Evolutionary conservation across 179 eudicot species (phyloP), one percentile per base, ranked within the genome.

Genomic region (Kewa caespitosa): DNA sequence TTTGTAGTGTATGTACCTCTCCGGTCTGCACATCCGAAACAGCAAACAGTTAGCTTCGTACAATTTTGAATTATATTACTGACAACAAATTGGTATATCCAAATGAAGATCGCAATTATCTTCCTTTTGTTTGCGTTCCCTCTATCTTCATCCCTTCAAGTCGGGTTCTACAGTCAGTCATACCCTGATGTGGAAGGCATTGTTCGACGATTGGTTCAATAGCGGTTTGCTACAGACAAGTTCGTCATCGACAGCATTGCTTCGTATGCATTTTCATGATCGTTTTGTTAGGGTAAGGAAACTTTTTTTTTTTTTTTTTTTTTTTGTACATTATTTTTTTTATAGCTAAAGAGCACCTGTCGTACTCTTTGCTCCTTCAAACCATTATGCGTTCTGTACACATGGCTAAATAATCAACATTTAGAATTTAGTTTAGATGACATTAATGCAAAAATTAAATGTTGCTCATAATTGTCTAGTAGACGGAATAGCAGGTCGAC

Each of bases 191-290:
- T 87, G 0, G 89, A 88, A 60, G 28, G 38, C 0, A 82, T 88
- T 36, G 71, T 86, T 15, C 79, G 75, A 61, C 76, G 78, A 71
- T 43, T 72, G 2, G 81, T 86, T 67, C 78, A 71, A 46, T 69
- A 82, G 15, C 83, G 81, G 0, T 78, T 84, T 55, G 54, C 20
- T 0, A 4, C 30, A 0, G 86, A 76, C 59, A 79, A 36, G 42
- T 68, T 86, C 54, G 64, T 88, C 10, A 50, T 87, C 0, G 85
- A n/a, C 89, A 0, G 89, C 91, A 25, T 81, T 88, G 73, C 85
- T 86, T 11, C 83, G 91, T n/a, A 84, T 88, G 91, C 87, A 88
- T 46, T 88, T 86, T 64, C 89, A 88, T 39, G 91, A 88, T 50
- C 86, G 91, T 36, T 86, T 86, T 62, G 86, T 86, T 38, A 82